Base-by-base conservation (phyloP, 805 yeast genomes). In the Saturnispora galanensis region DNA sequence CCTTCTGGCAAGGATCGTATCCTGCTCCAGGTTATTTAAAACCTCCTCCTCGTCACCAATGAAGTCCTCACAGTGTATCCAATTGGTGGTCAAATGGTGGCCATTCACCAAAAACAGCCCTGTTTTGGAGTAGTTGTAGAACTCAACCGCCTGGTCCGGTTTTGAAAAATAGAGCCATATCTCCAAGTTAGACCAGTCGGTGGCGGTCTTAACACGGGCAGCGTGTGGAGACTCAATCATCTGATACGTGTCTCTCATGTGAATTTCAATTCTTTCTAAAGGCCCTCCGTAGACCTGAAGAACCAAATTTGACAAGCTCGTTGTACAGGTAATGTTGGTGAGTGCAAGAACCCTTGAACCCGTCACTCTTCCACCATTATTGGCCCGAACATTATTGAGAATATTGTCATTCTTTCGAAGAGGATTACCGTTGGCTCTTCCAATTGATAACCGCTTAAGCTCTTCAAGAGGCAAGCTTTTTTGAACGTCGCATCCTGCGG, bases 281-380 rank as follows among this genome's bases (percentile, higher is more conserved):
- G 86, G 84, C 0, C 94, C 94, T 2, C 93, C 89, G 51, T 69
- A 65, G 0, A 81, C 64, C 43, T 76, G 82, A 1, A 76, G 56
- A 15, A 84, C 51, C 9, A 82, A 61, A 33, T 76, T 65, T 17
- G 66, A 66, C 8, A 78, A 50, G 8, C 81, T 77, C 8, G 74
- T 67, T 28, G 57, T 53, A 0, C 53, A 47, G 8, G 53, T 57
- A 10, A 62, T 53, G 37, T 50, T 50, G 5, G 57, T 48, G 9
- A 59, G 45, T 16, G 50, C 50, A 26, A 56, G 51, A 21, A 51
- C 55, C 26, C 56, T 52, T 2, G 52, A 50, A 28, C 44, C 47
- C 28, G 13, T 34, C 6, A 26, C 10, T n/a, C 39, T 42, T 3
- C n/a, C 30, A 10, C 34, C 34, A n/a, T 8, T 33, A 28, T 11